Conservation (phyloP, 768 basidiomycete species). For the Xanthoconium stramineum region DNA sequence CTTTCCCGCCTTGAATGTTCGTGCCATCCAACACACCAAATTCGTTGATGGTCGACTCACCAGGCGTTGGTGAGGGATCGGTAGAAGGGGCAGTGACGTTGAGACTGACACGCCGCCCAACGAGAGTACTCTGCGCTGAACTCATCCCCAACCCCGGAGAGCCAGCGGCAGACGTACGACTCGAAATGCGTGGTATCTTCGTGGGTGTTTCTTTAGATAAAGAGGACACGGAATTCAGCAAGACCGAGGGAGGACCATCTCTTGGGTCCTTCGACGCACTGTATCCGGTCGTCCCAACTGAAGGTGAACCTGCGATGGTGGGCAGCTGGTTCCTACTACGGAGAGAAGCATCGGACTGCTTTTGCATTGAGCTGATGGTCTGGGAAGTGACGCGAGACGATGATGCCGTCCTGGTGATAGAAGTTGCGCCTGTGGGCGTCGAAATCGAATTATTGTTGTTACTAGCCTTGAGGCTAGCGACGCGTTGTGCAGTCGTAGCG, state of each 20-base stretch:
- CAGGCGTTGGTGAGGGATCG: conserved; percentile 59
- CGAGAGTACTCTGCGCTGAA: conserved; percentile 44
- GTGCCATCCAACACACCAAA: conserved; percentile 77
- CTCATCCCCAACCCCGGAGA: conserved; percentile 70
- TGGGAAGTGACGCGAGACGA: conserved; percentile 73
- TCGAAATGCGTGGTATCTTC: conserved; percentile 91
- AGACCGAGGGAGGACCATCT: conserved; percentile 53
- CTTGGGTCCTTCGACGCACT: conserved; percentile 52
- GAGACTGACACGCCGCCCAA: conserved; percentile 65
- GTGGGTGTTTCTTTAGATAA: conserved; percentile 83
- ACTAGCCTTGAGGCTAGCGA: conserved; percentile 72
- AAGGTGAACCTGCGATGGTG: conserved; percentile 92
- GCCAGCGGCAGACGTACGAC: conserved; percentile 68
- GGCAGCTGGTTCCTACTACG: conserved; percentile 75
- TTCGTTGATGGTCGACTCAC: conserved; percentile 55
- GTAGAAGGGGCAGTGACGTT: conserved; percentile 55
- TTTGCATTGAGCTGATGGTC: conserved; percentile 83
- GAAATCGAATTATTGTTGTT: conserved; percentile 43
- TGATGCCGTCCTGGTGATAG: conserved; percentile 42
- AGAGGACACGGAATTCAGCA: conserved; percentile 48
- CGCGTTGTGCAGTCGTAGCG: conserved; percentile 75
- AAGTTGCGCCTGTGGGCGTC: conserved; percentile 37
- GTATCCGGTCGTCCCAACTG: conserved; percentile 63
- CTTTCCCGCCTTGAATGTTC: conserved; percentile 46
- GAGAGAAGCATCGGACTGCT: conserved; percentile 79